phyloP scores from a whole-genome alignment of 78 protist genomes.

The Tieghemostelium lacteum region DNA sequence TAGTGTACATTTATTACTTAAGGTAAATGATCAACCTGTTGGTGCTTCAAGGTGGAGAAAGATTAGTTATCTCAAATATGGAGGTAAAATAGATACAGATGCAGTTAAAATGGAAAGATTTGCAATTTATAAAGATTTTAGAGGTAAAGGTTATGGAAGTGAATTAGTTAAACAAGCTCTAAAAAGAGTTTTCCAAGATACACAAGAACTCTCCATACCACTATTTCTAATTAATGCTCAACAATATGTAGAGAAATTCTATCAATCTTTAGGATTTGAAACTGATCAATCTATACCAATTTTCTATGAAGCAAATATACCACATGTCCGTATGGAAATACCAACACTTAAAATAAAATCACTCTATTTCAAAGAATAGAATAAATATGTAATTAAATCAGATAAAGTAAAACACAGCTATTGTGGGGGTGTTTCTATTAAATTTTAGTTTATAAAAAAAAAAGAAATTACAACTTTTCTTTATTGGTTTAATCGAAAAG shows the following conservation, averaged over 20 bases:
- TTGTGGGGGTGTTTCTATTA: too few relatives aligned
- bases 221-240: conserved; percentile 65
- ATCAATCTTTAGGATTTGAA: conserved; percentile 14
- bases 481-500: conserved; percentile 76
- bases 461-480: too few relatives aligned
- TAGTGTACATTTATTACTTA: conserved; percentile 28
- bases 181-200: conserved; percentile 16
- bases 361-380: too few relatives aligned
- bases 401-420: too few relatives aligned
- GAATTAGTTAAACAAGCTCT: conserved; percentile 41
- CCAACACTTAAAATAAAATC: conserved; percentile 10
- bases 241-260: conserved; percentile 67
- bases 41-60: conserved; percentile 55
- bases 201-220: conserved; percentile 18
- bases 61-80: conserved; percentile 40
- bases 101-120: conserved; percentile 68
- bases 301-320: conserved; percentile 54
- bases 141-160: conserved; percentile 60
- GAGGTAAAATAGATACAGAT: conserved; percentile 32
- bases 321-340: conserved; percentile 67
- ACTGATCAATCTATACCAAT: conserved; percentile 50
- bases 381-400: too few relatives aligned
- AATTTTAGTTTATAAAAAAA: too few relatives aligned
- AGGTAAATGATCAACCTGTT: conserved; percentile 34
- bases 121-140: conserved; percentile 29